phyloP scores from a whole-genome alignment of 2,329 filamentous ascomycete genomes.

The Hymenoscyphus albidus region DNA sequence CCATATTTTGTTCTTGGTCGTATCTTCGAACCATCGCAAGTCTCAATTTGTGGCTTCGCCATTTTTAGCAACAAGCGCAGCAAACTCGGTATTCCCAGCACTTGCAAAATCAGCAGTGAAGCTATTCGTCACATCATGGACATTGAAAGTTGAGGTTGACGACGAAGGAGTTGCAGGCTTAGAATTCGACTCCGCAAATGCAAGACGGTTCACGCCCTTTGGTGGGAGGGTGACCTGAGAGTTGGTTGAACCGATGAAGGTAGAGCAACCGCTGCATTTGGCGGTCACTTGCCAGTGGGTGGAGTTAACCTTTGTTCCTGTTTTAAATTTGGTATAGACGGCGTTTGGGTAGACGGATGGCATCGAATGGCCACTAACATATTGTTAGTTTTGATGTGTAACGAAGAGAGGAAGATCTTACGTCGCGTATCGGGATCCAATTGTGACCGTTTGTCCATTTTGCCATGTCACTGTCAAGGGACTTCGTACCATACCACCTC shows the following conservation, averaged over 20 bases:
- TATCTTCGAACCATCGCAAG: too few relatives aligned
- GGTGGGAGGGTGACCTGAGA: constrained; percentile 8
- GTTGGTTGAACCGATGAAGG: constrained; percentile 5
- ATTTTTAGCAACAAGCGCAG: constrained; percentile 12
- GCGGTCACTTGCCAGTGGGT: constrained; percentile 20
- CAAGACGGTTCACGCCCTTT: constrained; percentile 12
- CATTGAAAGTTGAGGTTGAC: constrained; percentile 6
- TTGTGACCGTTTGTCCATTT: constrained; percentile 11
- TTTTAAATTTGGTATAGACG: constrained; percentile 13
- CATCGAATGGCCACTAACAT: neutral
- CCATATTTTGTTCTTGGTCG: too few relatives aligned
- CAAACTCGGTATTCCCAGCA: constrained; percentile 15
- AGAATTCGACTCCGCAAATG: constrained; percentile 11
- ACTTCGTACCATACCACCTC: constrained; percentile 17
- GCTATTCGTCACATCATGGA: constrained; percentile 17
- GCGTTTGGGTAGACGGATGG: constrained; percentile 15
- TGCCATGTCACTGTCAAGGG: constrained; percentile 17
- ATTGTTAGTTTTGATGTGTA: neutral
- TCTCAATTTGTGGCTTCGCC: constrained; percentile 16
- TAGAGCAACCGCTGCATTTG: constrained; percentile 21
- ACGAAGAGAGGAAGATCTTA: constrained; percentile 6
- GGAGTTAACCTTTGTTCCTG: constrained; percentile 17
- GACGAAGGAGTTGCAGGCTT: constrained; percentile 11
- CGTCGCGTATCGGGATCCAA: constrained; percentile 16
- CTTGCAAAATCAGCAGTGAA: constrained; percentile 14